phyloP scores from a whole-genome alignment of 116 monocot species.

The Thalassia testudinum region DNA sequence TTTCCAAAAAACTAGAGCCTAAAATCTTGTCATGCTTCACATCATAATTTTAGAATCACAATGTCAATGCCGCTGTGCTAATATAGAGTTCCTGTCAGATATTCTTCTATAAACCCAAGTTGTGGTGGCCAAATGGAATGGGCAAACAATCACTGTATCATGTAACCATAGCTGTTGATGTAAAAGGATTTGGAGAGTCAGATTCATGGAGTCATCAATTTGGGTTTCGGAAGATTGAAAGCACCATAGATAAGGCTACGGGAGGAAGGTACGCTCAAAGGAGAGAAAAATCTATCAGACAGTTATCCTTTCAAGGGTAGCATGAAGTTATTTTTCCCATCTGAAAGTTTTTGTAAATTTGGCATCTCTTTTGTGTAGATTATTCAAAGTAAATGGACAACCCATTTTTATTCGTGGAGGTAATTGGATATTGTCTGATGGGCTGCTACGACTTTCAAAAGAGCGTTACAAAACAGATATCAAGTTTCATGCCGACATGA shows the following conservation, averaged over 20 bases:
- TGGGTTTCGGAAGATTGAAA: slow-evolving; percentile 91
- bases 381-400: slow-evolving; percentile 90
- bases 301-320: neutral
- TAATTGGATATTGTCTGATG: slow-evolving; percentile 96
- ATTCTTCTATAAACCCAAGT: slow-evolving; percentile 83
- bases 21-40: no score
- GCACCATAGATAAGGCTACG: slow-evolving; percentile 50
- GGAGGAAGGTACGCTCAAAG: slow-evolving; percentile 44
- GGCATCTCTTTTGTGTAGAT: slow-evolving; percentile 17
- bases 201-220: slow-evolving; percentile 81
- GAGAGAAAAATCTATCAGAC: neutral
- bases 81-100: slow-evolving; percentile 19
- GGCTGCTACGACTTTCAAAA: slow-evolving; percentile 71
- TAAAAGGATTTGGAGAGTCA: slow-evolving; percentile 85
- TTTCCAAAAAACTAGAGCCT: no score
- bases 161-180: slow-evolving; percentile 63
- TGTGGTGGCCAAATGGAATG: slow-evolving; percentile 99
- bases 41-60: no score
- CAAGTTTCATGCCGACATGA: slow-evolving; percentile 96
- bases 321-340: neutral
- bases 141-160: slow-evolving; percentile 78
- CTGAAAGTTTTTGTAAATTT: neutral
- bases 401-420: slow-evolving; percentile 86
- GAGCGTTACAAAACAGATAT: slow-evolving; percentile 75
- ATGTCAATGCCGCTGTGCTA: no score